These are phyloP conservation scores for Sugiyamaella lignohabitans DNA, from an alignment of 805 yeast species.

Conservation along the genomic window DNA sequence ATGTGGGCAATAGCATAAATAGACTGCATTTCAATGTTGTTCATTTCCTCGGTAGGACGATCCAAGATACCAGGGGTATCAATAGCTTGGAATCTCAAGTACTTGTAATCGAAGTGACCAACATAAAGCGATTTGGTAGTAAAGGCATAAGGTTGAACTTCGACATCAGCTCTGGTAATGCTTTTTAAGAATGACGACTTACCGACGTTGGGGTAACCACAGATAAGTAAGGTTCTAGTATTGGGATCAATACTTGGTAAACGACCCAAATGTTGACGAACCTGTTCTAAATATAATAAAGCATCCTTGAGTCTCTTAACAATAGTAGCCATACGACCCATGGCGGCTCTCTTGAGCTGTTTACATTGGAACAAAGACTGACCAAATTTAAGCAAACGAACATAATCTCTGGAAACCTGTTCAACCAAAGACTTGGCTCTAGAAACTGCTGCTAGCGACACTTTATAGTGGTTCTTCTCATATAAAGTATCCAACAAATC, in stretches of 20 bases:
- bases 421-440: constrained; percentile 91
- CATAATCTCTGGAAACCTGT: constrained; percentile 93
- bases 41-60: constrained; percentile 99
- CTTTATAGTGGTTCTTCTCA: constrained; percentile 97
- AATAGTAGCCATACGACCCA: constrained; percentile 99
- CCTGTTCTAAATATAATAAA: constrained; percentile 88
- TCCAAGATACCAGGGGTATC: constrained; percentile 99
- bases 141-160: constrained; percentile 98
- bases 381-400: constrained; percentile 89
- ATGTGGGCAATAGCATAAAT: constrained; percentile 98
- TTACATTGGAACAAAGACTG: constrained; percentile 98
- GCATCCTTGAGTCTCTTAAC: constrained; percentile 94
- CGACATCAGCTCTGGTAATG: constrained; percentile 97
- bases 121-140: constrained; percentile 96
- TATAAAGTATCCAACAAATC: constrained; percentile 96
- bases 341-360: constrained; percentile 95
- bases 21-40: constrained; percentile 98
- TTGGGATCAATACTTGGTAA: constrained; percentile 97
- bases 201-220: constrained; percentile 99
- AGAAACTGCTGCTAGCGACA: constrained; percentile 89
- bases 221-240: constrained; percentile 92
- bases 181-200: constrained; percentile 90
- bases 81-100: constrained; percentile 95
- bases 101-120: constrained; percentile 98
- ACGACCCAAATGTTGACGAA: constrained; percentile 98